Evolutionary conservation across 441 rosid genomes (phyloP).

Genomic region (Syzygium malaccense): DNA sequence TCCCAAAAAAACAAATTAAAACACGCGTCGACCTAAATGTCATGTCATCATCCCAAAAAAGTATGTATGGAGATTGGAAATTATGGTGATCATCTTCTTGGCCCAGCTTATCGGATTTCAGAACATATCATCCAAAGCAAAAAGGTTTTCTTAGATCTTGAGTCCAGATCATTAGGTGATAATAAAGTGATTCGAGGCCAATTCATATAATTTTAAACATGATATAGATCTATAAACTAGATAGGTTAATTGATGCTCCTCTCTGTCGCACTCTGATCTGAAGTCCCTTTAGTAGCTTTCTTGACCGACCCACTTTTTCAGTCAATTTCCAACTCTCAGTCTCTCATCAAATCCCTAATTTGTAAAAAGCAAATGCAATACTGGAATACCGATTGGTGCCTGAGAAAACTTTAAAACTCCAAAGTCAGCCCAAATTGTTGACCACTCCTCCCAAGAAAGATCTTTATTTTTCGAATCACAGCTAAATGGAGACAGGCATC

Average conservation of each 20-base stretch:
- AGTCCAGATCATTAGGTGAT: neutral
- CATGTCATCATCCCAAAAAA: neutral
- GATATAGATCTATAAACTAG: neutral
- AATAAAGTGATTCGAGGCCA: neutral
- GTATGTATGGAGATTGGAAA: neutral
- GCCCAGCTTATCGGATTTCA: neutral
- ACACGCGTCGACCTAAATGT: neutral
- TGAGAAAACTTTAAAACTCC: neutral
- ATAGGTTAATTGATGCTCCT: neutral
- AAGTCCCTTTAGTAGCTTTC: neutral
- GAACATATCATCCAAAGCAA: neutral
- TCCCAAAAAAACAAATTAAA: neutral
- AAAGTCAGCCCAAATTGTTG: neutral
- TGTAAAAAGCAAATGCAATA: neutral
- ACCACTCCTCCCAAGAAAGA: neutral
- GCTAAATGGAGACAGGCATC: neutral
- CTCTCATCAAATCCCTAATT: neutral
- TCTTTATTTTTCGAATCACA: neutral
- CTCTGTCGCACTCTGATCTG: neutral
- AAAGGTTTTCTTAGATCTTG: neutral
- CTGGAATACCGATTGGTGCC: neutral
- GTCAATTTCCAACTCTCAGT: neutral
- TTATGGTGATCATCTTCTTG: neutral
- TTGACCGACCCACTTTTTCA: neutral
- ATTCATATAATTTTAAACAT: neutral